Conservation (phyloP, 2,329 filamentous ascomycete species). For the Colletotrichum kahawae region DNA sequence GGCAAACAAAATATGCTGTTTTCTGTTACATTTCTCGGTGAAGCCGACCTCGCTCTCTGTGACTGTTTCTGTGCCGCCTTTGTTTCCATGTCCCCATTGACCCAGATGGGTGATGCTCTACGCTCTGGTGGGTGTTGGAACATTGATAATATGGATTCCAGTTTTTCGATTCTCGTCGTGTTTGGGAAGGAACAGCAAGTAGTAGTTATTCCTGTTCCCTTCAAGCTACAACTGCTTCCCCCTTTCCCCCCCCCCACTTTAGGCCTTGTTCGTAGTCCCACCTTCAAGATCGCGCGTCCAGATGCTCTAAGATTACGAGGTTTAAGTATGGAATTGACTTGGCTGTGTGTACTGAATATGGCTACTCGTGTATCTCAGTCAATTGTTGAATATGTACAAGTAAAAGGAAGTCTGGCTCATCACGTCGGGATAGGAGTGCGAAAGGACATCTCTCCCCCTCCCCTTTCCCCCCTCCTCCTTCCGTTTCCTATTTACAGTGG, state of each 20-base stretch:
- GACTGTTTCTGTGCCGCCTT: background rate
- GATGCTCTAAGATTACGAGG: background rate
- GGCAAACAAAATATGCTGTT: constrained; percentile 25
- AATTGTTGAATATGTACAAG: background rate
- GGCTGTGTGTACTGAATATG: background rate
- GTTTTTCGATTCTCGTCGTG: background rate
- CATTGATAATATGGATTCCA: background rate
- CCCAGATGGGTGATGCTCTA: background rate
- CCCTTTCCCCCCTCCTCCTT: background rate
- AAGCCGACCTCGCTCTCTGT: background rate
- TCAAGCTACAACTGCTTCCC: background rate
- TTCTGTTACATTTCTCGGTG: background rate
- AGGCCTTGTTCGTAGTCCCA: background rate
- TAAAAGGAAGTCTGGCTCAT: background rate
- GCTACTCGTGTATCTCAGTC: background rate
- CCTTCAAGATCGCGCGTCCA: background rate
- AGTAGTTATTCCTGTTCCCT: background rate
- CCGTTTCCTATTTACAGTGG: background rate
- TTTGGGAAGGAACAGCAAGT: background rate
- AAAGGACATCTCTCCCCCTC: background rate
- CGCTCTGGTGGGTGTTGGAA: background rate
- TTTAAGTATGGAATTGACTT: background rate
- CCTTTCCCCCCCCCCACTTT: background rate
- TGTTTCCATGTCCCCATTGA: background rate
- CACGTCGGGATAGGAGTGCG: background rate